Conservation (phyloP, 495 filamentous ascomycete genomes). For the Patellaria atrata region DNA sequence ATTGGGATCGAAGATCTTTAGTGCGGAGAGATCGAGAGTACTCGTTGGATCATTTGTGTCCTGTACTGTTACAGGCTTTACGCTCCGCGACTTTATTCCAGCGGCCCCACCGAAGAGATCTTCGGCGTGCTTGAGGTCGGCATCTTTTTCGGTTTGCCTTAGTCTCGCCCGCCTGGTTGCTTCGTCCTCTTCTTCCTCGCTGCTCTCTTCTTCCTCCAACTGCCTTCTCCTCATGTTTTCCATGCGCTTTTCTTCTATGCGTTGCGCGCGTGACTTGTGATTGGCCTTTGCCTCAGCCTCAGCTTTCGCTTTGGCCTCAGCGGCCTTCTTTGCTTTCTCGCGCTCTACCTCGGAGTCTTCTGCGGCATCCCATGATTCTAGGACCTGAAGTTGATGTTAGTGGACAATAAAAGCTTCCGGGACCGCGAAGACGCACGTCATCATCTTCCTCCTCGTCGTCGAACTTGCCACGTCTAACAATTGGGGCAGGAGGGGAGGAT, state of each 20-base stretch:
- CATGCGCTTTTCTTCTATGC: constrained; percentile 60
- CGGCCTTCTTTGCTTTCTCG: constrained; percentile 80
- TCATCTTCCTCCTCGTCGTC: constrained; percentile 88
- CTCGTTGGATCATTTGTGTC: constrained; percentile 59
- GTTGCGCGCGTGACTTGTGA: constrained; percentile 80
- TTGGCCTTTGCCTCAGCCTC: constrained; percentile 82
- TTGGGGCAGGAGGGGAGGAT: constrained; percentile 45
- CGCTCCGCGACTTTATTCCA: constrained; percentile 21
- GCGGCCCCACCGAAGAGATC: constrained; percentile 58
- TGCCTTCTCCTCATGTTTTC: constrained; percentile 34
- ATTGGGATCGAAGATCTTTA: constrained; percentile 76
- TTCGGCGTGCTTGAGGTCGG: constrained; percentile 80
- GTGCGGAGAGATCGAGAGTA: constrained; percentile 60
- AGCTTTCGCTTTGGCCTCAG: constrained; percentile 74
- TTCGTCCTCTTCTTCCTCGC: constrained; percentile 54
- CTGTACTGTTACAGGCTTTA: constrained; percentile 48
- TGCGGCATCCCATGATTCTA: constrained; percentile 94
- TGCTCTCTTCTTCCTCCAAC: constrained; percentile 40
- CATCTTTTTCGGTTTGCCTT: constrained; percentile 64
- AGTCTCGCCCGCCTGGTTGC: constrained; percentile 55
- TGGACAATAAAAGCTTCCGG: background rate
- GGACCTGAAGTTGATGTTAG: constrained; percentile 42
- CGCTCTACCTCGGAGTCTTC: constrained; percentile 95
- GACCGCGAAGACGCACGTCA: constrained; percentile 45
- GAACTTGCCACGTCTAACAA: constrained; percentile 51